phyloP scores from a whole-genome alignment of 1,139 yeast species.

The Pichia sp. region DNA sequence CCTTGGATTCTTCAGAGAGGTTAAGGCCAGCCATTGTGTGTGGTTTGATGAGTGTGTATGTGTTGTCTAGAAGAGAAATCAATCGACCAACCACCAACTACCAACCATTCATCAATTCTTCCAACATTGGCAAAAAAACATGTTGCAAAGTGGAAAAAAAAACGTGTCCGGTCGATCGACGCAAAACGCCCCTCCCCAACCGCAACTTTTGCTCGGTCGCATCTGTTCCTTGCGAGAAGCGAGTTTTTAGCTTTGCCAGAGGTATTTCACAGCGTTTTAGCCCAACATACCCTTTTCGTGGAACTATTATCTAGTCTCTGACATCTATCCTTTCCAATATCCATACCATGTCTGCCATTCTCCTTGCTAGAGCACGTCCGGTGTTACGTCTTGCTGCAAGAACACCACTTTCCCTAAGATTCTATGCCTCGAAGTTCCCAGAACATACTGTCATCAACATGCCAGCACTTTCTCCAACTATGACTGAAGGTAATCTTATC shows the following conservation, averaged over 20 bases:
- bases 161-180: not conserved
- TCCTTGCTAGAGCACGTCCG: constrained; percentile 19
- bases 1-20: constrained; percentile 70
- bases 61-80: not conserved
- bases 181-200: not conserved
- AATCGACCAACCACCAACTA: not conserved
- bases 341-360: not conserved
- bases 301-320: too few relatives aligned
- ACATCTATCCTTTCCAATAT: not conserved
- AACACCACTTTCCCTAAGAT: constrained; percentile 23
- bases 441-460: constrained; percentile 66
- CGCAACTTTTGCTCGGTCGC: not conserved
- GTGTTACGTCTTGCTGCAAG: constrained; percentile 22
- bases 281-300: too few relatives aligned
- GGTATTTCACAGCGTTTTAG: too few relatives aligned
- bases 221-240: not conserved
- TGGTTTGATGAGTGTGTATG: too few relatives aligned
- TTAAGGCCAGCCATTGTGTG: constrained; percentile 27
- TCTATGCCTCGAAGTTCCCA: constrained; percentile 35
- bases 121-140: not conserved
- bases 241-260: too few relatives aligned
- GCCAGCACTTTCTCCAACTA: constrained; percentile 97
- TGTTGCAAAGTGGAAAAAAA: not conserved
- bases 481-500: constrained; percentile 92
- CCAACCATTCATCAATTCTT: too few relatives aligned